Evolutionary conservation across 257 asterid genomes (phyloP).

Genomic region (Salvia hispanica): DNA sequence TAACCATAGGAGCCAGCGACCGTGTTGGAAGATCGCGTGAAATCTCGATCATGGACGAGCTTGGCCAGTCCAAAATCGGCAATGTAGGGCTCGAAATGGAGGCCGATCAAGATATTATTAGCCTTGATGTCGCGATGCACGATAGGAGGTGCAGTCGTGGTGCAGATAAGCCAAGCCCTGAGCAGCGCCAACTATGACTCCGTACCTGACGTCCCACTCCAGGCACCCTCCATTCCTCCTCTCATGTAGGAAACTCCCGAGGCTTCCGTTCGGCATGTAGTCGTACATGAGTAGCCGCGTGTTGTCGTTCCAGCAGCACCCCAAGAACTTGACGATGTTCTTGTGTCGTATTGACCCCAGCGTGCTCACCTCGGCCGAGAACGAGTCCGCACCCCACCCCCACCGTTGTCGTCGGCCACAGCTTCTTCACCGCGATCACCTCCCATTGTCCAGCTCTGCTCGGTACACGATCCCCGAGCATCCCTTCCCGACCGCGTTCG

Average conservation of each 20-base stretch:
- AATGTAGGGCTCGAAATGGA: conserved; percentile 80
- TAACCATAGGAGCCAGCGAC: conserved; percentile 91
- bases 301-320: conserved; percentile 81
- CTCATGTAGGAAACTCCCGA: conserved; percentile 76
- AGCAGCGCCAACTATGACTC: conserved; percentile 73
- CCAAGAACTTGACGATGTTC: conserved; percentile 78
- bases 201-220: conserved; percentile 82
- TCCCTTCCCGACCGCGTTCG: conserved; percentile 77
- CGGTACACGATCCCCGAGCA: conserved; percentile 82
- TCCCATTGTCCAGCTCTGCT: conserved; percentile 59
- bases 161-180: conserved; percentile 82
- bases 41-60: conserved; percentile 65
- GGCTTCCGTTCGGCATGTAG: conserved; percentile 87
- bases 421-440: conserved; percentile 74
- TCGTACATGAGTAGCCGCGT: conserved; percentile 84
- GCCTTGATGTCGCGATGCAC: conserved; percentile 90
- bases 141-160: conserved; percentile 85
- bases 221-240: conserved; percentile 56
- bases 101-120: conserved; percentile 75
- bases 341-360: conserved; percentile 81
- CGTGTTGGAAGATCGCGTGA: conserved; percentile 67
- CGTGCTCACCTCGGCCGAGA: conserved; percentile 79
- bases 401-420: conserved; percentile 60
- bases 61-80: conserved; percentile 93
- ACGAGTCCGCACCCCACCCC: conserved; percentile 39